Evolutionary conservation across 768 basidiomycete genomes (phyloP).

Genomic region (Cubamyces sp.): DNA sequence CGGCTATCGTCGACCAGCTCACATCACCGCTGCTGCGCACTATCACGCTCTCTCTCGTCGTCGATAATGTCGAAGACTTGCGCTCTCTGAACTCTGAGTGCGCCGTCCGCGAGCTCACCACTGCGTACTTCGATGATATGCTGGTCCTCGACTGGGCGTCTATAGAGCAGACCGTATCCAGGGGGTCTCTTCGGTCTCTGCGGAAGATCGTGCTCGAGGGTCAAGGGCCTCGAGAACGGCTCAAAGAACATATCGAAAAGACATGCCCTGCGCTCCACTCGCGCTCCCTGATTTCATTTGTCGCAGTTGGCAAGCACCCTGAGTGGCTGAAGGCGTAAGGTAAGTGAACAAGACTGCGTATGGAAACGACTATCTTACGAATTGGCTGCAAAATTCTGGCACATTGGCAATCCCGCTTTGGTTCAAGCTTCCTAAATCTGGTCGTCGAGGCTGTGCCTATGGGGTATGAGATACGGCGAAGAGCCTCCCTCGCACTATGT

Average conservation of each 20-base stretch:
- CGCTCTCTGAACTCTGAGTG: slow-evolving; percentile 32
- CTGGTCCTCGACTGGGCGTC: slow-evolving; percentile 27
- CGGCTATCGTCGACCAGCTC: slow-evolving; percentile 25
- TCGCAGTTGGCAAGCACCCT: background rate
- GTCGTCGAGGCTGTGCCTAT: too few species aligned
- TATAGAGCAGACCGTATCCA: slow-evolving; percentile 8
- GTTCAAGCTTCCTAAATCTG: background rate
- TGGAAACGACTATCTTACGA: too few species aligned
- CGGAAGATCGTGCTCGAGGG: slow-evolving; percentile 25
- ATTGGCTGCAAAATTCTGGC: too few species aligned
- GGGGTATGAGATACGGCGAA: too few species aligned
- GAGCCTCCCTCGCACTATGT: too few species aligned
- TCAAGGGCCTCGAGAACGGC: slow-evolving; percentile 2
- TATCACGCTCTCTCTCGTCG: slow-evolving; percentile 25
- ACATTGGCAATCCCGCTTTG: background rate
- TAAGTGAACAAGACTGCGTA: background rate
- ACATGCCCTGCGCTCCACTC: slow-evolving; percentile 16
- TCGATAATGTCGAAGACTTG: slow-evolving; percentile 31
- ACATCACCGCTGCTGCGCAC: slow-evolving; percentile 22
- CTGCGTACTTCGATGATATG: slow-evolving; percentile 29
- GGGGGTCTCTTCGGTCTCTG: slow-evolving; percentile 1
- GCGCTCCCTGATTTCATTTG: slow-evolving; percentile 1
- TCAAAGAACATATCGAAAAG: slow-evolving; percentile 10
- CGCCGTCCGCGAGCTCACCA: slow-evolving; percentile 25
- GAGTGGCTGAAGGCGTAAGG: background rate